Evolutionary conservation across 257 asterid genomes (phyloP).

Genomic region (Petrea volubilis): DNA sequence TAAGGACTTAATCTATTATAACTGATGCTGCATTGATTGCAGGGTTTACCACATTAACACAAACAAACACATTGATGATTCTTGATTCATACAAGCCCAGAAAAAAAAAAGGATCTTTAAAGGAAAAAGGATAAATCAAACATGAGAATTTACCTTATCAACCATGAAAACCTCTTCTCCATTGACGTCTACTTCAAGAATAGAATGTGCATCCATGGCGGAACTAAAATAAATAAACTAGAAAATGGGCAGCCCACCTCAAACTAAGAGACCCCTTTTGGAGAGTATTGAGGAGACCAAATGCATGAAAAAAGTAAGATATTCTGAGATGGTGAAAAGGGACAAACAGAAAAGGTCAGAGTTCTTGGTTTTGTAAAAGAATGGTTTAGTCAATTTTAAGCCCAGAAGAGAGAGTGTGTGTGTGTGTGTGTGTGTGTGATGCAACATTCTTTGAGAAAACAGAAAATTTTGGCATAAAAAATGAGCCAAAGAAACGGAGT

Average conservation of each 20-base stretch:
- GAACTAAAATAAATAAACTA: slow-evolving; percentile 22
- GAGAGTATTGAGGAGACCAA: slow-evolving; percentile 26
- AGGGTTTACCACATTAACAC: too few relatives aligned
- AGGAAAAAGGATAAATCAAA: too few relatives aligned
- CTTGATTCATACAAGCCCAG: too few relatives aligned
- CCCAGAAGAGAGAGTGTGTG: slow-evolving; percentile 25
- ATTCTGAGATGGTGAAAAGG: slow-evolving; percentile 46
- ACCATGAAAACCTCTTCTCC: slow-evolving; percentile 82
- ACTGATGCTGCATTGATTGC: too few relatives aligned
- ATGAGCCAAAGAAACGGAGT: slow-evolving; percentile 20
- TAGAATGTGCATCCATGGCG: slow-evolving; percentile 56
- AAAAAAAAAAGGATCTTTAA: too few relatives aligned
- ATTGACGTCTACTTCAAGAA: slow-evolving; percentile 89
- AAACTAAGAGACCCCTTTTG: slow-evolving; percentile 42
- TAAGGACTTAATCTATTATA: too few relatives aligned
- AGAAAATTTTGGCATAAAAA: slow-evolving; percentile 28
- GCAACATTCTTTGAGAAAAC: slow-evolving; percentile 35
- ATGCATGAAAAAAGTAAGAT: slow-evolving; percentile 30
- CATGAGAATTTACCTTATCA: slow-evolving; percentile 48
- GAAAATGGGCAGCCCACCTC: slow-evolving; percentile 34
- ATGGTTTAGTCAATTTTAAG: slow-evolving; percentile 36
- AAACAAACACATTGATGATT: too few relatives aligned
- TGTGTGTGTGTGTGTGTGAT: slow-evolving; percentile 45
- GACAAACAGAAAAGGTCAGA: slow-evolving; percentile 55
- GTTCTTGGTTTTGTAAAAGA: slow-evolving; percentile 54